Base-by-base conservation (phyloP, 495 filamentous ascomycete species). In the Penicillium manginii region DNA sequence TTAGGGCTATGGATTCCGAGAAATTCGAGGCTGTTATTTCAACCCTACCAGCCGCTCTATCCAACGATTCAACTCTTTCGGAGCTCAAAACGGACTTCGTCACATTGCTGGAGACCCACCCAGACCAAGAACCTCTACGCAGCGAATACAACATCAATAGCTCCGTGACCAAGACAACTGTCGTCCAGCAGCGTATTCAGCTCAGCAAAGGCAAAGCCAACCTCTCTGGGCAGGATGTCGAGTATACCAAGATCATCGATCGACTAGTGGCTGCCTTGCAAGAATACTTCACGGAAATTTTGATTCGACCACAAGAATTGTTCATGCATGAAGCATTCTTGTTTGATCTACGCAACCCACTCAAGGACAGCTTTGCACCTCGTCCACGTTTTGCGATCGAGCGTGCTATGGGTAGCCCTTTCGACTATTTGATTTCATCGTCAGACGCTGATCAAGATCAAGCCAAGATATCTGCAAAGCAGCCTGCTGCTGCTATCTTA, bases 101-200 rank as follows among this genome's bases (percentile, higher is more conserved):
- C 50, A 57, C 54, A 9, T 54, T 86, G 49, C 33, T 71, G 64
- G 63, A 70, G 63, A 55, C 68, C 67, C 53, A 82, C 50, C 52
- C 77, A 33, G 66, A 74, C 18, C 70, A 76, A 54, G 73, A 73
- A 39, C 73, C 81, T 18, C 79, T 93, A n/a, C 83, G 85, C 47
- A 96, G 89, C 70, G 88, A 87, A 65, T 88, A 96, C 64, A 86
- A 87, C 43, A 79, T 87, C 17, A 84, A 87, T 33, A 87, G 85
- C 73, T 84, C 87, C 42, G 82, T 88, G 23, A 74, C 96, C 6
- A 85, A 90, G 56, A 91, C 92, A 2, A 96, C 93, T 0, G 87
- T 97, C 17, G 84, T 96, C 21, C 89, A 91, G 48, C 91, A 96
- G 64, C 91, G 89, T 60, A 89, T 97, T 8, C 88, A 90, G 64